Percentiles rank a stretch among this genome's conserved stretches.
phyloP scores from a whole-genome alignment of 1,139 yeast species.

The Nakaseomyces nivariensis region DNA sequence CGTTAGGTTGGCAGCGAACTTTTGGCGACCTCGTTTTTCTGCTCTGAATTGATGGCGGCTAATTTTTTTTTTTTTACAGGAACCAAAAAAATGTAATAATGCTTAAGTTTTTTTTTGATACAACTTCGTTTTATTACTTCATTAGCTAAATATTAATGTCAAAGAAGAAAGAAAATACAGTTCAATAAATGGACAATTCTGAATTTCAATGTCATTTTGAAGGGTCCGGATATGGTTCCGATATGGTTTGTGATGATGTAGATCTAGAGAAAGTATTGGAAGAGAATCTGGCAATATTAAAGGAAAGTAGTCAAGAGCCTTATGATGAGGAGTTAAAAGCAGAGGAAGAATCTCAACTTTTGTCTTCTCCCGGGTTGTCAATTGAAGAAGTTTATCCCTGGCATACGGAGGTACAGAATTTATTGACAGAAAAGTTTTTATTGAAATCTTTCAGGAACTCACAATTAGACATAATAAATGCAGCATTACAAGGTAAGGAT shows the following conservation, averaged over 20 bases:
- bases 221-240: not conserved
- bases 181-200: not conserved
- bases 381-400: conserved; percentile 34
- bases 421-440: conserved; percentile 48
- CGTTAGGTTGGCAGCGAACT: too few species aligned
- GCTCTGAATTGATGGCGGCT: too few species aligned
- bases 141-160: too few species aligned
- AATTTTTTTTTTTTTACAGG: too few species aligned
- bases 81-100: too few species aligned
- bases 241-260: not conserved
- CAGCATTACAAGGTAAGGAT: conserved; percentile 69
- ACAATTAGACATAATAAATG: conserved; percentile 75
- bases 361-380: not conserved
- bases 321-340: not conserved
- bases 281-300: not conserved
- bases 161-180: not conserved
- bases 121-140: too few species aligned
- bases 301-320: not conserved
- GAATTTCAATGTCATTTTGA: not conserved
- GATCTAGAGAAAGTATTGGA: not conserved
- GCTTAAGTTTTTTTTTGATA: too few species aligned
- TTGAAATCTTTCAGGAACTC: conserved; percentile 60
- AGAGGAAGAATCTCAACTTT: too few species aligned
- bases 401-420: conserved; percentile 52
- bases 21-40: too few species aligned